A percentile compares a stretch with the other conserved stretches of the same genome.
Evolutionary conservation across 331 rosid species (phyloP).

Genomic region (Saraca asoca): DNA sequence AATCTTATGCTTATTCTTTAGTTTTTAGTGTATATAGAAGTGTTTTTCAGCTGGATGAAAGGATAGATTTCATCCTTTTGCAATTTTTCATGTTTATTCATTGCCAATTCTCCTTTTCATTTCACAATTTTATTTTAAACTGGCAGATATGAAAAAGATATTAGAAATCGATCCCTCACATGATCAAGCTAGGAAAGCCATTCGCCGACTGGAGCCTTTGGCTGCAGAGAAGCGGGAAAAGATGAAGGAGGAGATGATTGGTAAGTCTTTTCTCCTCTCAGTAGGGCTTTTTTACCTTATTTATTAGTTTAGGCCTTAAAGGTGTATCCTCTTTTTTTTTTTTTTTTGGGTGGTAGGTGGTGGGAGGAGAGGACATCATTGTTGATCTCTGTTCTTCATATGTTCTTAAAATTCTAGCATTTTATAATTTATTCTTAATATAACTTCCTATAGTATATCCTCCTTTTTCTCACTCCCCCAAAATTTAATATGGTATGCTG

Average conservation of each 20-base stretch:
- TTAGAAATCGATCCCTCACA: slow-evolving; percentile 83
- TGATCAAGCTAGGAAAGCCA: slow-evolving; percentile 68
- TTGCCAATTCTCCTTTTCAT: slow-evolving; percentile 19
- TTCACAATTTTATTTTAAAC: slow-evolving; percentile 3
- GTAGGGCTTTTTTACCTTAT: too few species aligned
- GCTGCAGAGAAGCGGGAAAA: slow-evolving; percentile 89
- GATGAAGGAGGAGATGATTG: slow-evolving; percentile 97
- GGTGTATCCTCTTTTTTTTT: neutral
- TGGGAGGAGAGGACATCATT: neutral
- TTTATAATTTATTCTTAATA: neutral
- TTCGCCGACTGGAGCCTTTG: slow-evolving; percentile 69
- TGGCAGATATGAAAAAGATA: slow-evolving; percentile 78
- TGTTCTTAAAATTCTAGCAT: neutral
- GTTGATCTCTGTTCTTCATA: neutral
- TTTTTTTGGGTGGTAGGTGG: neutral
- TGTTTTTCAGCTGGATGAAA: neutral
- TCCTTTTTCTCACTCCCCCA: neutral
- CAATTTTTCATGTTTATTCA: slow-evolving; percentile 15
- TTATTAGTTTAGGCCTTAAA: too few species aligned
- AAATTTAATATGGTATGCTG: neutral
- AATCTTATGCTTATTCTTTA: neutral
- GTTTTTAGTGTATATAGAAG: neutral
- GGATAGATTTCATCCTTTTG: slow-evolving; percentile 19
- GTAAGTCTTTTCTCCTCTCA: slow-evolving; percentile 33
- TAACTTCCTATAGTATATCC: neutral